A percentile compares a stretch with the other conserved stretches of the same genome.
phyloP scores from a whole-genome alignment of 78 protist species.

The Dictyostelium firmibasis region DNA sequence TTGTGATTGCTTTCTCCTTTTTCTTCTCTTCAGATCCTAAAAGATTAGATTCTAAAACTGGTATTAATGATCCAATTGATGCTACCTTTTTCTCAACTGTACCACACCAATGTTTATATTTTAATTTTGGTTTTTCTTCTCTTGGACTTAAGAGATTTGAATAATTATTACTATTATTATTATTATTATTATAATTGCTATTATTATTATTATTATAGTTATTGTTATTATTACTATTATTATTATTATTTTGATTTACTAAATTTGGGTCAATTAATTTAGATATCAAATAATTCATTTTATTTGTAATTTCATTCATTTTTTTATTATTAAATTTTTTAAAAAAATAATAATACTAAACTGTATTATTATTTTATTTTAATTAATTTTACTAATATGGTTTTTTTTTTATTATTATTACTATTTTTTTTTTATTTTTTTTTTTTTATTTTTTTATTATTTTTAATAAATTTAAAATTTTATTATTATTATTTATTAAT shows the following conservation, averaged over 20 bases:
- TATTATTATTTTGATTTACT: not conserved
- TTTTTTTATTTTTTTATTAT: not conserved
- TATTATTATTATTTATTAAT: not conserved
- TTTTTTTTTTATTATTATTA: too few species aligned
- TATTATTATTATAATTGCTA: not conserved
- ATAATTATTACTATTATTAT: not conserved
- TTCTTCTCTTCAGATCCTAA: slow-evolving; percentile 14
- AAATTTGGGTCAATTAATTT: slow-evolving; percentile 42
- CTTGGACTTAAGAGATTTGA: not conserved
- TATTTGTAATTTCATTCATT: slow-evolving; percentile 67
- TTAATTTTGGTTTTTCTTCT: slow-evolving; percentile 31
- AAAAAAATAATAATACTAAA: not conserved
- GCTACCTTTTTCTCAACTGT: slow-evolving; percentile 23
- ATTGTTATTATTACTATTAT: not conserved
- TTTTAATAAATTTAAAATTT: not conserved
- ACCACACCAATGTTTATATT: slow-evolving; percentile 69
- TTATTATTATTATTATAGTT: not conserved
- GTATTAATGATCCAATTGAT: not conserved
- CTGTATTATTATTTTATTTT: not conserved
- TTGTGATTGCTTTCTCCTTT: slow-evolving; percentile 10
- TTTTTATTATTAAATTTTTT: not conserved
- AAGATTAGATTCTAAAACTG: not conserved
- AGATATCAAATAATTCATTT: slow-evolving; percentile 29
- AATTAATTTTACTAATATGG: too few species aligned
- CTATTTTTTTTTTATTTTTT: too few species aligned